Percentiles rank a stretch among this genome's conserved stretches.
Evolutionary conservation across 306 rosid genomes (phyloP).

Genomic region (Glycine tomentella): DNA sequence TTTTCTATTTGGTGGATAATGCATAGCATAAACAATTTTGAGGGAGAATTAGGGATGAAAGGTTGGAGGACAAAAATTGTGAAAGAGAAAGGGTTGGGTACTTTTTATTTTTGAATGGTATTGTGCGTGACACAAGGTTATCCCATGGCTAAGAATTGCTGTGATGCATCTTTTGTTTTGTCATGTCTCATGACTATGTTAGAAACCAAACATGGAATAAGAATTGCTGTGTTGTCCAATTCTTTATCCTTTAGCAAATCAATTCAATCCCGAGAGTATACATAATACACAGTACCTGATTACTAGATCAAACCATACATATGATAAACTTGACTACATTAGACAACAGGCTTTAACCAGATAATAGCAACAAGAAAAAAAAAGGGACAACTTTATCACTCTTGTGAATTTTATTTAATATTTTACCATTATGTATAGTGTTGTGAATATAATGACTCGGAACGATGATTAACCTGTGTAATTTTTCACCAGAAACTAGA

Average conservation of each 20-base stretch:
- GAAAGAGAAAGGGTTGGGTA: not conserved
- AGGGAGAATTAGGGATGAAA: not conserved
- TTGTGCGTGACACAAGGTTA: not conserved
- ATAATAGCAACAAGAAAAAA: not conserved
- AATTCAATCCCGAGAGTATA: not conserved
- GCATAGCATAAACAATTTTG: not conserved
- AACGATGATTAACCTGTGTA: not conserved
- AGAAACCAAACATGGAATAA: not conserved
- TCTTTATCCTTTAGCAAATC: not conserved
- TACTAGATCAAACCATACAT: constrained; percentile 18
- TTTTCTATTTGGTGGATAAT: not conserved
- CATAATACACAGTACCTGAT: not conserved
- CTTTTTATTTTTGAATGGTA: not conserved
- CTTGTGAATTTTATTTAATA: constrained; percentile 6
- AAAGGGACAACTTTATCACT: constrained; percentile 5
- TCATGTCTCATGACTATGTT: not conserved
- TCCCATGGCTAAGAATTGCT: not conserved
- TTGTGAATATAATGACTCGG: not conserved
- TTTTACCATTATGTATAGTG: not conserved
- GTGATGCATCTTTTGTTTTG: not conserved
- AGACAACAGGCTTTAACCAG: constrained; percentile 19
- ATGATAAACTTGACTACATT: constrained; percentile 25
- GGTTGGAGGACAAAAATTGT: not conserved
- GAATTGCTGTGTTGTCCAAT: not conserved
- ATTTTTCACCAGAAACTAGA: constrained; percentile 30